Percentiles rank a stretch among this genome's conserved stretches.
These are phyloP conservation scores for Cercospora beticola DNA, from an alignment of 2,329 filamentous ascomycete genomes.

Conservation along the genomic window DNA sequence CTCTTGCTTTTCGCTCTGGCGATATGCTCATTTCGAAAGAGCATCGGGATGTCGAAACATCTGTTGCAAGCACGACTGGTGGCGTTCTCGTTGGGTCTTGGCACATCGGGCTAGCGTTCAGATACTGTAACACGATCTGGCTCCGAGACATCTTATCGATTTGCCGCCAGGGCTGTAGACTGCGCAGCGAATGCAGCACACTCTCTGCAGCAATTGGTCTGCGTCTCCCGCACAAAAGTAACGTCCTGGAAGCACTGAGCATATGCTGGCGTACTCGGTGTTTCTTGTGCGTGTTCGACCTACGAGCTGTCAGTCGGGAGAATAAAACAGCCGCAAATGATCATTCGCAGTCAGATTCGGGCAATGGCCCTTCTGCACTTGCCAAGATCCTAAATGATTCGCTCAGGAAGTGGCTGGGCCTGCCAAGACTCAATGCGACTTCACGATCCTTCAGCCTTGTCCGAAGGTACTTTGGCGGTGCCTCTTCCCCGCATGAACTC, in stretches of 20 bases:
- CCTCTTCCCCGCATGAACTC: neutral
- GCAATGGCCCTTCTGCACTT: neutral
- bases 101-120: neutral
- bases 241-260: neutral
- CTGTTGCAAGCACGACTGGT: neutral
- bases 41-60: neutral
- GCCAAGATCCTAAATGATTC: neutral
- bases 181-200: neutral
- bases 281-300: neutral
- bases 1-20: neutral
- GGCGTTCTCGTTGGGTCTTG: neutral
- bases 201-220: neutral
- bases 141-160: neutral
- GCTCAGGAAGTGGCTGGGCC: neutral
- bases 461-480: neutral
- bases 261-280: neutral
- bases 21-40: neutral
- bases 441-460: neutral
- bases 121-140: neutral
- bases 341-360: neutral
- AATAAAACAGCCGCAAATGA: neutral
- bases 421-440: neutral
- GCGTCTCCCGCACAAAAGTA: neutral
- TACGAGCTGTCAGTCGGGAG: neutral
- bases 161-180: neutral